Evolutionary conservation across 805 yeast species (phyloP), one percentile per base, ranked within the genome.

Genomic region (Teunomyces lycoperdinae): DNA sequence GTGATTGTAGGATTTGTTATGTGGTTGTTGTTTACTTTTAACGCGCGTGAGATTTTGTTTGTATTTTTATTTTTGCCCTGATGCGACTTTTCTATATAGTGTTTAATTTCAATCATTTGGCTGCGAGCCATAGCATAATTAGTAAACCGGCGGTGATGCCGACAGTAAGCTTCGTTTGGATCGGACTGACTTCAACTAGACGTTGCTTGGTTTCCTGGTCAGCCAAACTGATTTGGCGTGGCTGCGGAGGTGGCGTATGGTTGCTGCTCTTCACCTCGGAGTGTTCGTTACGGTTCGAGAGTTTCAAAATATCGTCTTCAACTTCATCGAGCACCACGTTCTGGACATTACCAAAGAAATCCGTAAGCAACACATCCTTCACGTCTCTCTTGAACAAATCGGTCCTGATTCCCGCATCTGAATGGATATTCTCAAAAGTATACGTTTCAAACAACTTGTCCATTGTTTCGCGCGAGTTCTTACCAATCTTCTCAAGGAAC

Each of bases 341-440:
- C 64, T 90, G 97, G 16, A 90, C 87, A 56, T 89, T 89, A 1
- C 97, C 99, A 58, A 94, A 91, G 64, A 94, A 94, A 62, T 94
- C 98, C 0, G 98, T 91, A 54, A 94, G 78, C 46, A 81, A 69
- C 3, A 90, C 96, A 36, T 86, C 80, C 3, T 76, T 69, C 41
- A 83, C 71, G 52, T 86, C 80, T 58, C 95, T 77, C 39, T 77
- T 64, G 66, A 81, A 89, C 50, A 88, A 68, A 62, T 91, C 97
- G 0, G 89, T 81, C 53, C 96, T 77, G 33, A 94, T 83, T n/a
- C 99, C 99, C 1, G 96, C 92, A 58, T 87, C 84, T 1, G 97
- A 89, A 62, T 89, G 97, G 28, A 94, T 87, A 53, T 86, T 83
- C 50, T 82, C 96, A 57, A 83, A 85, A 6, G 92, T 85, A 64